Evolutionary conservation across 2,329 filamentous ascomycete genomes (phyloP).

Genomic region (Pseudogymnoascus sp.): DNA sequence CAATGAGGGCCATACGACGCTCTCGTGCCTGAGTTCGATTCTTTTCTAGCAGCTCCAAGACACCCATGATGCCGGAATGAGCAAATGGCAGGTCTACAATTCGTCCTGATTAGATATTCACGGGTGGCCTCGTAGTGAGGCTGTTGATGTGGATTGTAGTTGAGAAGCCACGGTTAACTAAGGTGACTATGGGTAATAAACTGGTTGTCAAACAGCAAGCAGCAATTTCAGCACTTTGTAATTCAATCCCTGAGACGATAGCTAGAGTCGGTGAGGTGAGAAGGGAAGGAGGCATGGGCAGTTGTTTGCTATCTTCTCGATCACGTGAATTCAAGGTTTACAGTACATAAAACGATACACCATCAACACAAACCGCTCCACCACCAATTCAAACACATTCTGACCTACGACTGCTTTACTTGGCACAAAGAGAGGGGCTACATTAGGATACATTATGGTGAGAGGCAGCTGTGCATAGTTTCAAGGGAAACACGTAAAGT

Average conservation of each 20-base stretch:
- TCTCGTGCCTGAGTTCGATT: neutral
- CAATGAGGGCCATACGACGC: neutral
- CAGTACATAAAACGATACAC: neutral
- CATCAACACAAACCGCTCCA: neutral
- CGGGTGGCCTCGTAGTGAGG: slow-evolving; percentile 1
- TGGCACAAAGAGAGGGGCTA: neutral
- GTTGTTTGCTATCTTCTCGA: neutral
- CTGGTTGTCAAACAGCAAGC: neutral
- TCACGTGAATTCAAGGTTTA: neutral
- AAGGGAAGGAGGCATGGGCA: neutral
- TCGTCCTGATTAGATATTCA: neutral
- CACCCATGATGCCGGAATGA: neutral
- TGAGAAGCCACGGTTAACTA: neutral
- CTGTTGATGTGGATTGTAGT: neutral
- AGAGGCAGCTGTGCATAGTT: neutral
- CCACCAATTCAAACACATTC: neutral
- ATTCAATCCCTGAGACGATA: neutral
- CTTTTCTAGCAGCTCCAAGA: neutral
- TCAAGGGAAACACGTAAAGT: neutral
- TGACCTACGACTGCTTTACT: neutral
- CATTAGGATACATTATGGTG: neutral
- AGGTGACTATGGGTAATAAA: neutral
- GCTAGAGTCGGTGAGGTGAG: neutral
- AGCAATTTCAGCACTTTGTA: neutral
- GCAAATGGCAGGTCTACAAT: neutral